phyloP scores from a whole-genome alignment of 176 grass and related monocot genomes.

The Carex parvula region DNA sequence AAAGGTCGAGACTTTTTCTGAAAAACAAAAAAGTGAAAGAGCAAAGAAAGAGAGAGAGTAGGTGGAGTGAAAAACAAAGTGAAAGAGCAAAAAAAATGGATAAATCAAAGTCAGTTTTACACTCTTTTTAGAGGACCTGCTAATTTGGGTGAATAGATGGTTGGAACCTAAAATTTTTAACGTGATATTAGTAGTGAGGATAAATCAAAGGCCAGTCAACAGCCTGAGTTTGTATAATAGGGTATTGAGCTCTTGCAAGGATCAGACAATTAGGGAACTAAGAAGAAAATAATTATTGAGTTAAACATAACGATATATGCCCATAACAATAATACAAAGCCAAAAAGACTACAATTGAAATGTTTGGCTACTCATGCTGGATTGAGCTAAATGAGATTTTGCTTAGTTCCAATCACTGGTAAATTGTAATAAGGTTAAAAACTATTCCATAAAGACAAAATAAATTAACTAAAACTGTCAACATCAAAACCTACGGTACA shows the following conservation, averaged over 20 bases:
- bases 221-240: not conserved
- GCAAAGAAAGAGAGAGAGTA: too few relatives aligned
- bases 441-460: not conserved
- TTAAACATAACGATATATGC: not conserved
- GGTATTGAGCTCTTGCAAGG: not conserved
- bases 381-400: not conserved
- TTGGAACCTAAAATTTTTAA: too few relatives aligned
- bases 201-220: conserved; percentile 2
- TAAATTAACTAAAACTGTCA: not conserved
- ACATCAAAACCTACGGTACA: not conserved
- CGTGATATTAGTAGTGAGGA: too few relatives aligned
- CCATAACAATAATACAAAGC: not conserved
- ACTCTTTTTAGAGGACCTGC: too few relatives aligned
- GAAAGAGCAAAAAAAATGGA: too few relatives aligned
- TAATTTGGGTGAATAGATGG: too few relatives aligned
- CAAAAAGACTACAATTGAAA: not conserved
- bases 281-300: not conserved
- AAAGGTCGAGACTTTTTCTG: too few relatives aligned
- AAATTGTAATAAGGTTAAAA: not conserved
- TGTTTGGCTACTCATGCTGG: not conserved
- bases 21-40: too few relatives aligned
- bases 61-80: too few relatives aligned
- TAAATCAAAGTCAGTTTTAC: too few relatives aligned
- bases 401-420: not conserved
- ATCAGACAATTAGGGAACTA: not conserved